phyloP scores from a whole-genome alignment of 2,329 filamentous ascomycete genomes.

The Stagonosporopsis rhizophila region DNA sequence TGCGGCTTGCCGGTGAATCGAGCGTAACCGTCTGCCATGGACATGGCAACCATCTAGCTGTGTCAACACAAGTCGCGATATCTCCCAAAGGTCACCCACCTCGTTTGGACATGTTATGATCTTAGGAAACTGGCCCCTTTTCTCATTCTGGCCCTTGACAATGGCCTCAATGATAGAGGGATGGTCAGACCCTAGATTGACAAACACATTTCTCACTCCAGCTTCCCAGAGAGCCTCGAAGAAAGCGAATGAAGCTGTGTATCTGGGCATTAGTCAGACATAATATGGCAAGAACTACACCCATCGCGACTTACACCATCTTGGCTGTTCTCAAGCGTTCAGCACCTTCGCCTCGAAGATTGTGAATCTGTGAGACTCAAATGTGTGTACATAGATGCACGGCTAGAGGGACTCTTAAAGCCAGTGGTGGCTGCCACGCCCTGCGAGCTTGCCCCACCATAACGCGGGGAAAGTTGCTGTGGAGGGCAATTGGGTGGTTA shows the following conservation, averaged over 20 bases:
- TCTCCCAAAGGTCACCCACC: slow-evolving; percentile 52
- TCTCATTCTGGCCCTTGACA: slow-evolving; percentile 75
- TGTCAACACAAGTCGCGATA: slow-evolving; percentile 7
- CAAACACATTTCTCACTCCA: slow-evolving; percentile 59
- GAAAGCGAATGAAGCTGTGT: slow-evolving; percentile 81
- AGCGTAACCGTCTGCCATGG: slow-evolving; percentile 83
- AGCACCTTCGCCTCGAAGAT: background rate
- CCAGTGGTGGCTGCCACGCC: slow-evolving; percentile 4
- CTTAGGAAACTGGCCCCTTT: slow-evolving; percentile 68
- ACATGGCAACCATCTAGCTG: slow-evolving; percentile 78
- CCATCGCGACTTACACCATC: slow-evolving; percentile 30
- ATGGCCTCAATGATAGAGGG: slow-evolving; percentile 82
- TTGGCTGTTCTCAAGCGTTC: slow-evolving; percentile 4
- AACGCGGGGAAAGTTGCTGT: slow-evolving; percentile 15
- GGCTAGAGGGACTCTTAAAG: background rate
- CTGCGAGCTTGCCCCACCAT: slow-evolving; percentile 13
- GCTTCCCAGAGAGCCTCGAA: slow-evolving; percentile 80
- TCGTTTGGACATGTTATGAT: slow-evolving; percentile 84
- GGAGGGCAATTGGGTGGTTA: background rate
- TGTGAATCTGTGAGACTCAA: background rate
- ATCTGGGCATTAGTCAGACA: slow-evolving; percentile 45
- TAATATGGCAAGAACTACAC: no score
- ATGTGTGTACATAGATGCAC: background rate
- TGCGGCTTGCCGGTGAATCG: slow-evolving; percentile 72
- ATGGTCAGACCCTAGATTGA: slow-evolving; percentile 75